These are phyloP conservation scores for Calamus simplicifolius DNA, from an alignment of 176 grass and related monocot genomes.

Conservation along the genomic window DNA sequence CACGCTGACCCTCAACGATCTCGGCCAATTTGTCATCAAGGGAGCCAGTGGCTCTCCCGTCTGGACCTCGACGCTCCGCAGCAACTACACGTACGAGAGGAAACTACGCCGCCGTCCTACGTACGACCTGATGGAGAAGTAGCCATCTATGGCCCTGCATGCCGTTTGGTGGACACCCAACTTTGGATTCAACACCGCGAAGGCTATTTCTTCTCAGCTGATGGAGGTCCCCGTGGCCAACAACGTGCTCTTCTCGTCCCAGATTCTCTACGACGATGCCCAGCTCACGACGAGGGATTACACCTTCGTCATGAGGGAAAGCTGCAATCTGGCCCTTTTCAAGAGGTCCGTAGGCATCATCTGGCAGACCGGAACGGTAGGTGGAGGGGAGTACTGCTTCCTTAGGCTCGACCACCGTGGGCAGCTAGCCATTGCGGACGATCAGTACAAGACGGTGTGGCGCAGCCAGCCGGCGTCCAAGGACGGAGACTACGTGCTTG, in stretches of 20 bases:
- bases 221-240: background rate
- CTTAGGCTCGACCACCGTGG: slow-evolving; percentile 4
- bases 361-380: background rate
- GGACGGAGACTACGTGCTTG: background rate
- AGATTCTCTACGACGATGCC: background rate
- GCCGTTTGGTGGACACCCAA: too few relatives aligned
- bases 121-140: too few relatives aligned
- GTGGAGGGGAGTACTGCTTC: background rate
- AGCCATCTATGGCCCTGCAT: too few relatives aligned
- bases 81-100: too few relatives aligned
- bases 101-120: too few relatives aligned
- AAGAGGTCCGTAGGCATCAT: background rate
- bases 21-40: too few relatives aligned
- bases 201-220: too few relatives aligned
- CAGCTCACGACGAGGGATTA: slow-evolving; percentile 1
- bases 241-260: slow-evolving; percentile 10
- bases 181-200: too few relatives aligned
- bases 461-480: background rate
- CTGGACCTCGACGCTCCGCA: too few relatives aligned
- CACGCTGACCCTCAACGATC: too few relatives aligned
- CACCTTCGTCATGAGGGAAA: background rate
- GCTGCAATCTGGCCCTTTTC: background rate
- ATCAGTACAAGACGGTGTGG: background rate
- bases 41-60: too few relatives aligned
- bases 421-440: slow-evolving; percentile 1